Evolutionary conservation across 495 filamentous ascomycete species (phyloP), one percentile per base, ranked within the genome.

Genomic region (Penicillium coffeae): DNA sequence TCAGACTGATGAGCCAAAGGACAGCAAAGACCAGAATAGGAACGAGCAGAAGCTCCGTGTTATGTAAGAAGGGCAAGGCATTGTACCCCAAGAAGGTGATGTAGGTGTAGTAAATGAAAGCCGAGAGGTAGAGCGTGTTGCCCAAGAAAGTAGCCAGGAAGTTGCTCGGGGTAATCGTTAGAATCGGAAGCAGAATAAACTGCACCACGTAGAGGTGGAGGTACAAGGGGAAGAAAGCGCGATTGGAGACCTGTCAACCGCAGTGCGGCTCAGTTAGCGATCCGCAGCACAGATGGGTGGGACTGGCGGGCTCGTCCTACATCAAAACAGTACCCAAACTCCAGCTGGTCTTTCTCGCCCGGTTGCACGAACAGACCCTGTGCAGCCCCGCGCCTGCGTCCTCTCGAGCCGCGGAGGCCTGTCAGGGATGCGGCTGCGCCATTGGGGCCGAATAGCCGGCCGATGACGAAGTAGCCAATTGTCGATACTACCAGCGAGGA

Each of bases 311-410:
- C 18, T 25, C 3, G 36, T 62, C 78, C 57, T 56, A 86, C 83
- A 69, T 89, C 85, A 64, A 88, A 88, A 60, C 85, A 88, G 60
- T 89, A 89, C 58, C 86, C 86, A 71, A 88, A 89, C 55, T 88
- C 85, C 54, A 89, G 56, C 47, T 73, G 73, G 39, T 84, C 81
- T 50, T 75, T 75, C 48, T 72, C 73, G 3, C 74, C 79, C 1
- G 72, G 72, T 47, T 77, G 73, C 14, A 69, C 69, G 47, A 85
- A 86, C 6, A 85, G 58, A 10, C 83, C 82, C 56, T 77, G 76
- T 12, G 72, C 72, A 2, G 72, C 72, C 38, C 72, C 72, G 55
- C 72, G 72, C 65, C 60, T 65, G 62, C 70, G 72, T 64, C 51
- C 76, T 58, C 61, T 70, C 55, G 47, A 76, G 58, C 54, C 79